phyloP scores from a whole-genome alignment of 2,329 filamentous ascomycete genomes.

The Aspergillus sp. region DNA sequence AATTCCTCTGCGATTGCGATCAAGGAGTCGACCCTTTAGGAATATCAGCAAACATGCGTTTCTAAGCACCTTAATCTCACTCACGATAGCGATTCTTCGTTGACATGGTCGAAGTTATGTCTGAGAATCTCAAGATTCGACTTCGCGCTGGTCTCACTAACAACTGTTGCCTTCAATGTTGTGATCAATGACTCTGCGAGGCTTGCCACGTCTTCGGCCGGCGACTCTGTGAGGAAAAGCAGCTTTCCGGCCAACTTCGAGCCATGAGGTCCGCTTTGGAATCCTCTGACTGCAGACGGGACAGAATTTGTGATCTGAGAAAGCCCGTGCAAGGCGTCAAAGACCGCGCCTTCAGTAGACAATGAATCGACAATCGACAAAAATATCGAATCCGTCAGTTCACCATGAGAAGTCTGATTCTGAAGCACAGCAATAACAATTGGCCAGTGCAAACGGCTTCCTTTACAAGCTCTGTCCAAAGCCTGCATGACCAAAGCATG shows the following conservation, averaged over 20 bases:
- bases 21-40: constrained; percentile 46
- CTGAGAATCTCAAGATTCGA: constrained; percentile 46
- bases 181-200: constrained; percentile 26
- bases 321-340: constrained; percentile 36
- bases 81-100: constrained; percentile 37
- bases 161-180: constrained; percentile 25
- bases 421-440: constrained; percentile 29
- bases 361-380: constrained; percentile 32
- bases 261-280: constrained; percentile 37
- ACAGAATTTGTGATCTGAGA: constrained; percentile 34
- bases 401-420: constrained; percentile 26
- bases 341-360: constrained; percentile 26
- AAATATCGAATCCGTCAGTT: constrained; percentile 28
- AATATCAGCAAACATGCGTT: neutral
- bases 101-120: constrained; percentile 40
- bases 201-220: constrained; percentile 42
- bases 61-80: constrained; percentile 9
- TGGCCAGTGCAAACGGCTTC: constrained; percentile 28
- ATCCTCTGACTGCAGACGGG: constrained; percentile 33
- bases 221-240: constrained; percentile 45
- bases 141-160: constrained; percentile 32
- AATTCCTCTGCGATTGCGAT: constrained; percentile 45
- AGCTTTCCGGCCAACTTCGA: constrained; percentile 44
- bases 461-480: constrained; percentile 26
- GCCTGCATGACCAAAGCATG: constrained; percentile 26